Percentiles rank a stretch among this genome's conserved stretches.
These are phyloP conservation scores for Combretum micranthum DNA, from an alignment of 345 rosid species.

Conservation along the genomic window DNA sequence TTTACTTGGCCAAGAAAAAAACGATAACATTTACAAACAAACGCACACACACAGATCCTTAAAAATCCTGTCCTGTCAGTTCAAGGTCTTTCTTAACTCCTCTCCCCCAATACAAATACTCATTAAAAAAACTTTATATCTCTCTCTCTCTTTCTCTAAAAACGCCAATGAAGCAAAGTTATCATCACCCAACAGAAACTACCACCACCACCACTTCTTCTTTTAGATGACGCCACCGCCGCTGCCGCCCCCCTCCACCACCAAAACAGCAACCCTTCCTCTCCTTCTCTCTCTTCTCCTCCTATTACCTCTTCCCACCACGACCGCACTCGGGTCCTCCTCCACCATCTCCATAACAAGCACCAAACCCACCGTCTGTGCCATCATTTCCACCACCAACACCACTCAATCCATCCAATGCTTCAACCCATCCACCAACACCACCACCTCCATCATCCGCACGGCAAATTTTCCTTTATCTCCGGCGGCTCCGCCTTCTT, in stretches of 20 bases:
- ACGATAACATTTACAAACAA: too few relatives aligned
- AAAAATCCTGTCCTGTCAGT: too few relatives aligned
- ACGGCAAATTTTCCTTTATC: conserved; percentile 53
- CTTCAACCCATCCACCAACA: conserved; percentile 20
- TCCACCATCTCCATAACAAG: conserved; percentile 62
- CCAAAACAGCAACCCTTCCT: conserved; percentile 13
- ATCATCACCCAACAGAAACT: conserved; percentile 15
- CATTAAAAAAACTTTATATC: conserved; percentile 4
- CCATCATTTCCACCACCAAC: conserved; percentile 34
- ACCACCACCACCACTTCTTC: conserved; percentile 15
- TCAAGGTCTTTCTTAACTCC: not conserved
- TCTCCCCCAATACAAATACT: conserved; percentile 9
- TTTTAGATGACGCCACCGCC: conserved; percentile 44
- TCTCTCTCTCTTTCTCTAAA: conserved; percentile 11
- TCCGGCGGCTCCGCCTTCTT: conserved; percentile 53
- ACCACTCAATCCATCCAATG: conserved; percentile 40
- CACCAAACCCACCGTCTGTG: conserved; percentile 59
- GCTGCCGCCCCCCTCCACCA: conserved; percentile 20
- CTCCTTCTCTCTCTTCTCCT: conserved; percentile 7
- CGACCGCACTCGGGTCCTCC: conserved; percentile 53
- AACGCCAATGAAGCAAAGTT: conserved; percentile 40
- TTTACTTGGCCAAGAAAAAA: too few relatives aligned
- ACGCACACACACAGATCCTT: too few relatives aligned
- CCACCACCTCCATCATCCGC: conserved; percentile 27
- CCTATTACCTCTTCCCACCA: conserved; percentile 5